Conservation (phyloP, 139 green algal species). For the Trebouxia sp. region DNA sequence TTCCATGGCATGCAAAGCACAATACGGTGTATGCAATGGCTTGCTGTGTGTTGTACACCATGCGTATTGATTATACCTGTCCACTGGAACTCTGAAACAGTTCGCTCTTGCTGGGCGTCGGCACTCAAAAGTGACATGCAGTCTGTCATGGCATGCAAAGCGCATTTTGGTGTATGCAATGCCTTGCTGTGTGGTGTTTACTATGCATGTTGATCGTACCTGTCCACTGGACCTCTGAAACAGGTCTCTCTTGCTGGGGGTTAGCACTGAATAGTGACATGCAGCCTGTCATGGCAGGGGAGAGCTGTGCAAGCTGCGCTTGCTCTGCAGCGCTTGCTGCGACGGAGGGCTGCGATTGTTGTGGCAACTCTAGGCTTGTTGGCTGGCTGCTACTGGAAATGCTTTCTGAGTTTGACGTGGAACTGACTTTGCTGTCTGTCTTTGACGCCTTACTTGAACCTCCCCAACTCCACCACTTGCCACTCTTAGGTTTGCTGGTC, state of each 20-base stretch:
- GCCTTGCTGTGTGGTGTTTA: no score
- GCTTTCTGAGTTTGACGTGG: no score
- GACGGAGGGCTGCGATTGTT: not conserved
- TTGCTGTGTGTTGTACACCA: no score
- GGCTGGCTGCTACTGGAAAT: not conserved
- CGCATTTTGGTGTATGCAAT: no score
- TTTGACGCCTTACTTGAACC: slow-evolving; percentile 18
- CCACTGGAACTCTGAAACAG: not conserved
- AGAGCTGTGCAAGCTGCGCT: slow-evolving; percentile 26
- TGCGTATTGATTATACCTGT: no score
- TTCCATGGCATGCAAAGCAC: no score
- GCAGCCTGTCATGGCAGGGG: not conserved
- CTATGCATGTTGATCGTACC: no score
- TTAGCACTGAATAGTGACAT: not conserved
- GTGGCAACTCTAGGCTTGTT: not conserved
- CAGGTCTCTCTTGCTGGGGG: not conserved
- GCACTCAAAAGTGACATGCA: no score
- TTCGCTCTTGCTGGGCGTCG: not conserved
- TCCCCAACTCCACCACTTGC: slow-evolving; percentile 10
- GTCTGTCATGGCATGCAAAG: no score
- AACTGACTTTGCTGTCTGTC: not conserved
- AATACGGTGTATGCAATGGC: no score
- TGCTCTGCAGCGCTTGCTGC: not conserved
- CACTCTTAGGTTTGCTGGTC: not conserved
- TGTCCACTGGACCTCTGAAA: slow-evolving; percentile 8